Evolutionary conservation across 768 basidiomycete genomes (phyloP).

Genomic region (Guyanaporus albipodus): DNA sequence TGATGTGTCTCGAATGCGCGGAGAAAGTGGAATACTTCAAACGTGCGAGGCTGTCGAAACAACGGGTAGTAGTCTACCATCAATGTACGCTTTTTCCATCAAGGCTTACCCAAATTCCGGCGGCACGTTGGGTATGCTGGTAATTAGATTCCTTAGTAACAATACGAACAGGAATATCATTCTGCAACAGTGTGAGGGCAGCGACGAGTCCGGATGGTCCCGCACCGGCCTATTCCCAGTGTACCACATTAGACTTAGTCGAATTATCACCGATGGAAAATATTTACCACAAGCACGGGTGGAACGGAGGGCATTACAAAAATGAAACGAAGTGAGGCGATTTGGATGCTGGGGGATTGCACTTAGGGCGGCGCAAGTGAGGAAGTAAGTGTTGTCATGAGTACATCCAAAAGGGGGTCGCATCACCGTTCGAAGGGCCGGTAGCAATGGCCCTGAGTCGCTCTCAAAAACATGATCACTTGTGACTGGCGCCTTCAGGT

Average conservation of each 20-base stretch:
- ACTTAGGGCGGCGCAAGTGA: no score
- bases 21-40: constrained; percentile 41
- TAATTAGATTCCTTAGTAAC: constrained; percentile 42
- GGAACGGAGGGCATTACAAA: constrained; percentile 10
- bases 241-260: not conserved
- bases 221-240: constrained; percentile 26
- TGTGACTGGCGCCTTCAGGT: no score
- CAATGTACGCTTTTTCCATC: not conserved
- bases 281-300: constrained; percentile 21
- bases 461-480: no score
- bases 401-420: no score
- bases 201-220: constrained; percentile 30
- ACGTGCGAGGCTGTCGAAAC: constrained; percentile 27
- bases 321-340: no score
- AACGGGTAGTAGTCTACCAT: no score
- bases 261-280: not conserved
- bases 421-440: no score
- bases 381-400: no score
- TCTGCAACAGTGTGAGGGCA: constrained; percentile 36
- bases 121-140: constrained; percentile 36
- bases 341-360: no score
- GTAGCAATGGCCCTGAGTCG: no score
- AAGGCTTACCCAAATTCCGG: constrained; percentile 35
- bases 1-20: constrained; percentile 36
- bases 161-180: constrained; percentile 47